Evolutionary conservation across 345 rosid species (phyloP).

Genomic region (Garcia nutans): DNA sequence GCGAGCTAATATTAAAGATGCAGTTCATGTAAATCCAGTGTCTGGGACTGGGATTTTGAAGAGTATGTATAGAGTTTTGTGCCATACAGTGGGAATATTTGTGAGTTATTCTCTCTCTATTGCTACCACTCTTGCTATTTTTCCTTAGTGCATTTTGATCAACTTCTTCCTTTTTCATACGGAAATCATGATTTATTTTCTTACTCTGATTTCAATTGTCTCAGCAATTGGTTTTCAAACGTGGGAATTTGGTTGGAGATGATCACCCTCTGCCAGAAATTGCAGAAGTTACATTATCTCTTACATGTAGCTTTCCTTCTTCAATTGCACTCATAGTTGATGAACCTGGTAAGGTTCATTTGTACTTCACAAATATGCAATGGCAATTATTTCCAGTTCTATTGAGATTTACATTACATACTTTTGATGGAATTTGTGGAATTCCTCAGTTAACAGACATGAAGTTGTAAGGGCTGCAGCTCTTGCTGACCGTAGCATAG

Average conservation of each 20-base stretch:
- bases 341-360: slow-evolving; percentile 64
- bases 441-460: slow-evolving; percentile 60
- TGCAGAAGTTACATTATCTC: slow-evolving; percentile 54
- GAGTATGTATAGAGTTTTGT: slow-evolving; percentile 55
- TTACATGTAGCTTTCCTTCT: slow-evolving; percentile 71
- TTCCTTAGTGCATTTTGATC: not conserved
- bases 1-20: slow-evolving; percentile 33
- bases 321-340: slow-evolving; percentile 72
- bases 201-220: slow-evolving; percentile 32
- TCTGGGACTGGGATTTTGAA: slow-evolving; percentile 31
- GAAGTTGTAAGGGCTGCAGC: slow-evolving; percentile 54
- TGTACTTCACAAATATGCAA: not conserved
- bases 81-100: slow-evolving; percentile 61
- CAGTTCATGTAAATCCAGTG: slow-evolving; percentile 43
- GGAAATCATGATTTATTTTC: slow-evolving; percentile 21
- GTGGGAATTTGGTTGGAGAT: slow-evolving; percentile 76
- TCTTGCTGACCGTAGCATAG: slow-evolving; percentile 58
- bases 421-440: slow-evolving; percentile 29
- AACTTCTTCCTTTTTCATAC: not conserved
- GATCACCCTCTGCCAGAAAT: slow-evolving; percentile 78
- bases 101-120: slow-evolving; percentile 45
- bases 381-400: not conserved
- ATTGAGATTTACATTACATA: slow-evolving; percentile 10
- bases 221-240: slow-evolving; percentile 69
- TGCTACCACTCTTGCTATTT: not conserved